Base-by-base conservation (phyloP, 2,329 filamentous ascomycete species). In the Talaromyces sp. region DNA sequence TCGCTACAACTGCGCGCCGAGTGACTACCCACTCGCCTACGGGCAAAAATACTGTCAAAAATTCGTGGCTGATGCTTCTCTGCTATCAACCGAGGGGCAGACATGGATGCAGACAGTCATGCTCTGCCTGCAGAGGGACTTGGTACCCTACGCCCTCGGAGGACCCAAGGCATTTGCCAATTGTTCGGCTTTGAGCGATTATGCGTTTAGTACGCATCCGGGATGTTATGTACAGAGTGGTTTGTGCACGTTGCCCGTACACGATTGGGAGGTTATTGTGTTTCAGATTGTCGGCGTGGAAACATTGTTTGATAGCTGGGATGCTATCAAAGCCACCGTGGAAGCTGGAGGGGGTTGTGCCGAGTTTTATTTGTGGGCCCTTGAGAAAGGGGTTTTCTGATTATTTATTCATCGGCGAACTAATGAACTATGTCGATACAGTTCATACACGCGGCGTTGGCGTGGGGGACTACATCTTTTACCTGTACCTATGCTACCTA, bases 21-120 rank as follows among this genome's bases (percentile, higher is more conserved):
- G 73, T 68, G 54, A 72, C 70, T 60, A 79, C 69, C 68, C 76
- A 69, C 19, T 76, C 71, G 41, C 70, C 68, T 73, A 73, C 39
- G 73, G 73, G 49, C 62, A 69, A 13, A 69, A 73, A 57, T 73
- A 71, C 67, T 74, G 73, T 67, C 52, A 69, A 35, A 70, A 71
- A 52, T 74, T 70, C 52, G 60, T 62, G 5, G 45, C 45, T 10
- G 67, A 62, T 7, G 60, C 57, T 3, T 33, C 52, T n/a, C 39
- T 67, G 16, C 67, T 74, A 43, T 69, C 67, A 16, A 39, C 43
- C 16, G 22, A 37, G 19, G 73, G 73, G 8, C 61, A 72, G 61
- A 64, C 57, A 6, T 75, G 73, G 73, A 67, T 72, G 33, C 69
- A 67, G 10, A 67, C 68, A 14, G 69, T 69, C 11, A 74, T 73